A percentile compares a stretch with the other conserved stretches of the same genome.
phyloP scores from a whole-genome alignment of 2,329 filamentous ascomycete genomes.

The Monosporascus sp. region DNA sequence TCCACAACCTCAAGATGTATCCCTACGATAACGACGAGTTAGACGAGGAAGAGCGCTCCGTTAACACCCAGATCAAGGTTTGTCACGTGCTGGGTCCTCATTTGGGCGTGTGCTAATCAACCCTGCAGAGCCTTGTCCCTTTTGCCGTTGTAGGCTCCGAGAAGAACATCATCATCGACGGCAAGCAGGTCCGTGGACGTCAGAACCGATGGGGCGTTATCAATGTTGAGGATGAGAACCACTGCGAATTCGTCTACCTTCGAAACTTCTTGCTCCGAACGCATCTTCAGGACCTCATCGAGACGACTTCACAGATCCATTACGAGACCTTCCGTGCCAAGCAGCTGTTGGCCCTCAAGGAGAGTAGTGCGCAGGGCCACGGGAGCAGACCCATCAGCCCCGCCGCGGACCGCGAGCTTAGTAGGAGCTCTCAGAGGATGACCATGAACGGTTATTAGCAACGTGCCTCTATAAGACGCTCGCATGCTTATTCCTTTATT shows the following conservation, averaged over 20 bases:
- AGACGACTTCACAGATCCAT: slow-evolving; percentile 99
- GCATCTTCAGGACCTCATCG: slow-evolving; percentile 96
- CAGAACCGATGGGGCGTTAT: slow-evolving; percentile 99
- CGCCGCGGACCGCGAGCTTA: slow-evolving; percentile 88
- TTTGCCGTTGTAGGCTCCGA: slow-evolving; percentile 98
- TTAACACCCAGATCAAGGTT: slow-evolving; percentile 97
- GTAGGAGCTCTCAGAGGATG: slow-evolving; percentile 93
- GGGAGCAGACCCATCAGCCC: slow-evolving; percentile 93
- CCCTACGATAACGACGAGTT: slow-evolving; percentile 99
- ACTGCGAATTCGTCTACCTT: slow-evolving; percentile 99
- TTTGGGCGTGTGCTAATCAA: slow-evolving; percentile 25
- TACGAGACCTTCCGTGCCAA: slow-evolving; percentile 99
- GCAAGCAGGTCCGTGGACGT: slow-evolving; percentile 93
- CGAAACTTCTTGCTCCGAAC: slow-evolving; percentile 98
- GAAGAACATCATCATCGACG: slow-evolving; percentile 95
- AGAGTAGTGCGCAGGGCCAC: slow-evolving; percentile 82
- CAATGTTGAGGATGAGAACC: slow-evolving; percentile 98
- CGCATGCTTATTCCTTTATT: background rate
- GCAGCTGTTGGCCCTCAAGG: slow-evolving; percentile 95
- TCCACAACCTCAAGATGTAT: slow-evolving; percentile 99
- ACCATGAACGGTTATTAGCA: slow-evolving; percentile 97
- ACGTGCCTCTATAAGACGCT: background rate
- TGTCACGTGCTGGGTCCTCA: slow-evolving; percentile 12
- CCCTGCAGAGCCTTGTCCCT: slow-evolving; percentile 74
- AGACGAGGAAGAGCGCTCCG: slow-evolving; percentile 88